phyloP scores from a whole-genome alignment of 495 filamentous ascomycete species.

The Hyphodiscus hymeniophilus region DNA sequence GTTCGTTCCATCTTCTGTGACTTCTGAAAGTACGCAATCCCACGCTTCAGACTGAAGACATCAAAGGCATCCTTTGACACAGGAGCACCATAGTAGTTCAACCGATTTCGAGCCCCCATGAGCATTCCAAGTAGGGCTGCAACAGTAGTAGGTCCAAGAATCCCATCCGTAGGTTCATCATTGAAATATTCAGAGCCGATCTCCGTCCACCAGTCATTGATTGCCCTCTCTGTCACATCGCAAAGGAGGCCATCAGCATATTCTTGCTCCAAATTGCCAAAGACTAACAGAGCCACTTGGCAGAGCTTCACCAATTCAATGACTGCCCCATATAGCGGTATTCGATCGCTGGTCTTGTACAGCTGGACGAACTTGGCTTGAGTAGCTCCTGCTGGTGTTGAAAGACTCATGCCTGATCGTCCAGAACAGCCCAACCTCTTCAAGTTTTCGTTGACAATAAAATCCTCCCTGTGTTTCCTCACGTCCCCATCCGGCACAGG shows the following conservation, averaged over 20 bases:
- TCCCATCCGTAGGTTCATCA: conserved; percentile 84
- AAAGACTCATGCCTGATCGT: conserved; percentile 72
- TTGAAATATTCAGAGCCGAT: conserved; percentile 87
- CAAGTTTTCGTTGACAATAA: conserved; percentile 91
- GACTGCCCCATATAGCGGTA: conserved; percentile 67
- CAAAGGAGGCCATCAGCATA: conserved; percentile 92
- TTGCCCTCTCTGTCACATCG: conserved; percentile 82
- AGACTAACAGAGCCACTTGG: conserved; percentile 80
- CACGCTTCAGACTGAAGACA: conserved; percentile 67
- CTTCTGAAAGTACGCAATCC: conserved; percentile 83
- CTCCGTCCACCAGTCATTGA: conserved; percentile 95
- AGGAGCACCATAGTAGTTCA: conserved; percentile 70
- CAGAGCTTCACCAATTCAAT: conserved; percentile 88
- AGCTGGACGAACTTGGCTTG: conserved; percentile 88
- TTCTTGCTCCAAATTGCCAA: conserved; percentile 76
- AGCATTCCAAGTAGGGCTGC: conserved; percentile 81
- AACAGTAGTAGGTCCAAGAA: conserved; percentile 86
- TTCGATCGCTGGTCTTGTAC: conserved; percentile 77
- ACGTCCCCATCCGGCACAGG: conserved; percentile 82
- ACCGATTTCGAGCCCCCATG: conserved; percentile 79
- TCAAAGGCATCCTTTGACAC: conserved; percentile 93
- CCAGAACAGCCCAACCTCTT: conserved; percentile 91
- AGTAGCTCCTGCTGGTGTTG: conserved; percentile 66
- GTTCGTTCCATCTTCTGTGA: conserved; percentile 71
- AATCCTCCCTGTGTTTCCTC: conserved; percentile 68